Base-by-base conservation (phyloP, 345 rosid species). In the Rhizophora mangle region DNA sequence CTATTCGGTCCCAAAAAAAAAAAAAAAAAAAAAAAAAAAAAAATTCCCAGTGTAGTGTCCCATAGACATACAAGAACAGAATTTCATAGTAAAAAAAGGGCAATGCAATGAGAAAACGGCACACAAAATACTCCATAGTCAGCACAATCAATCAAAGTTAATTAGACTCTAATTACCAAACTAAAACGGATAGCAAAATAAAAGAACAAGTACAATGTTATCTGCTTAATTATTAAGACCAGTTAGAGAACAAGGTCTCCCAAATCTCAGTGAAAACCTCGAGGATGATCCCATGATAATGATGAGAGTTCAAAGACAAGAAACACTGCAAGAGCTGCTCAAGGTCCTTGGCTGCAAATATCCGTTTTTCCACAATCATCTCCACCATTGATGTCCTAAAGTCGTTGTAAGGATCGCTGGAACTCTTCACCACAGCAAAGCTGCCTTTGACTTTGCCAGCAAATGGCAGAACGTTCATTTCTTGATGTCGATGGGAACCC, bases 371-470 rank as follows among this genome's bases (percentile, higher is more conserved):
- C 55, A 87, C 64, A 8, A 91, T 91, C 97, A 91, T 91, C 86
- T 91, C 95, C 80, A 86, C 85, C 97, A 87, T 89, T 20, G 96
- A 91, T 58, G 73, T 80, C 77, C 86, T 82, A 58, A 91, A 91
- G 74, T 91, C 97, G 19, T 81, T 85, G 60, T 80, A 82, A 2
- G 97, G 97, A 59, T 87, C 87, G 8, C 83, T 74, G 0, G 96
- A 90, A 62, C 85, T 82, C 87, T 88, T 90, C 83, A 88, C 97
- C 65, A 93, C 96, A 0, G 96, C 98, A 27, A 86, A 85, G 81
- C 97, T 91, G 55, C 81, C 96, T 52, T 82, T 82, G 49, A 89
- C 87, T 64, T 85, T 80, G 61, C 81, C 79, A 7, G 21, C 76
- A 52, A 73, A 19, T 4, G 76, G 77, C 63, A 71, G 19, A 43